phyloP scores from a whole-genome alignment of 2,329 filamentous ascomycete genomes.

The Hymenoscyphus repandus region DNA sequence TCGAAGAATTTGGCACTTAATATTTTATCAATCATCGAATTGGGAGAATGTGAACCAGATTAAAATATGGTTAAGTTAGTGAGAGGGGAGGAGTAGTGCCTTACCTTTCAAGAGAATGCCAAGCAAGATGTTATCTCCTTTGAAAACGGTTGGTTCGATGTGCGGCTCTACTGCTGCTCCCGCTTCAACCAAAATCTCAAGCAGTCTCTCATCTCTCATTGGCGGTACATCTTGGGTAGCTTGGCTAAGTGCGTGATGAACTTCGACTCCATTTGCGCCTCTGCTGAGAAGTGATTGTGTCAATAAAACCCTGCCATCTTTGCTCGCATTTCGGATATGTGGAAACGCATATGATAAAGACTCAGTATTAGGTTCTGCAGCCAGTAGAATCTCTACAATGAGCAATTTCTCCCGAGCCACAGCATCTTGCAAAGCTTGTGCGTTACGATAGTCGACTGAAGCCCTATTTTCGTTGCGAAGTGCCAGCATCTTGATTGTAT shows the following conservation, averaged over 20 bases:
- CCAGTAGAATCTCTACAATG: conserved; percentile 1
- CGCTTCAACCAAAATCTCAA: conserved; percentile 11
- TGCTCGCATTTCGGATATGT: neutral
- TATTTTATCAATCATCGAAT: no score
- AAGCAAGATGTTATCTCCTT: conserved; percentile 12
- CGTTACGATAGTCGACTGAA: conserved; percentile 8
- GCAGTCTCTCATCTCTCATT: conserved; percentile 15
- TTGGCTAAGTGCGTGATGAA: neutral
- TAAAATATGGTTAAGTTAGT: no score
- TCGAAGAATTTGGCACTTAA: no score
- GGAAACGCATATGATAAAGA: conserved; percentile 1
- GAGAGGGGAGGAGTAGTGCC: no score
- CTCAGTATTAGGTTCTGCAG: neutral
- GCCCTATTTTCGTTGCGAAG: conserved; percentile 1
- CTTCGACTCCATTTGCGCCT: neutral
- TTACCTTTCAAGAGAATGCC: conserved; percentile 10
- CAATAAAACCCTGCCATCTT: neutral
- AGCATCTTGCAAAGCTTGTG: conserved; percentile 3
- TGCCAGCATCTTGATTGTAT: conserved; percentile 2
- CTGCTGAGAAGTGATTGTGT: neutral
- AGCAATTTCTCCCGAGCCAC: neutral
- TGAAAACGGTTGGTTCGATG: conserved; percentile 8
- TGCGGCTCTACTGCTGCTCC: conserved; percentile 13
- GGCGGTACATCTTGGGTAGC: neutral
- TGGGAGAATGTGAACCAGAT: no score